phyloP scores from a whole-genome alignment of 768 basidiomycete genomes.

The Amanita muscaria region DNA sequence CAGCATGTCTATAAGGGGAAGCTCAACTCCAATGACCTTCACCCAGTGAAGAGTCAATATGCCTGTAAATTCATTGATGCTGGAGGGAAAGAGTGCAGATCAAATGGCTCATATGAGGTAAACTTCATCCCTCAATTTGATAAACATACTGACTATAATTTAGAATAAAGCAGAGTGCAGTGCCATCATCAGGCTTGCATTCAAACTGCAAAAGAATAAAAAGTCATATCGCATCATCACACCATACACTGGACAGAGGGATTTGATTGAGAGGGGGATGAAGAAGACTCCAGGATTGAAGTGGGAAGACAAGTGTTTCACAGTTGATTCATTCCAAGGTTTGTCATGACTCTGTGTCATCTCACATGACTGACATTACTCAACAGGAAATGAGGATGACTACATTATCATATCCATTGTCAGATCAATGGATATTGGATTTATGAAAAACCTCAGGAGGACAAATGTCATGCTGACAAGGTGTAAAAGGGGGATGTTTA shows the following conservation, averaged over 20 bases:
- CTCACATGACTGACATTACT: not conserved
- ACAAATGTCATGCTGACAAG: conserved; percentile 87
- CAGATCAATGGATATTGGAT: conserved; percentile 51
- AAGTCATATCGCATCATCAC: conserved; percentile 62
- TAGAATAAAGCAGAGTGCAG: conserved; percentile 57
- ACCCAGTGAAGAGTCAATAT: conserved; percentile 34
- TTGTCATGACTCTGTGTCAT: not conserved
- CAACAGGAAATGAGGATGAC: conserved; percentile 74
- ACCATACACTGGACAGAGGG: conserved; percentile 73
- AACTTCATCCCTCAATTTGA: conserved; percentile 9
- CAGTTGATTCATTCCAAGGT: conserved; percentile 87
- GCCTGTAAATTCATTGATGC: conserved; percentile 67
- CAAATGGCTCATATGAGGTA: conserved; percentile 28
- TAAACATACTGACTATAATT: conserved; percentile 2
- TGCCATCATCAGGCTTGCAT: conserved; percentile 48
- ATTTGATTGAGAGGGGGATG: conserved; percentile 48
- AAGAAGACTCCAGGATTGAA: conserved; percentile 35
- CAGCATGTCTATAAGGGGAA: conserved; percentile 50
- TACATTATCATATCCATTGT: conserved; percentile 69
- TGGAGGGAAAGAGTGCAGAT: conserved; percentile 26
- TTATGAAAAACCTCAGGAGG: conserved; percentile 53
- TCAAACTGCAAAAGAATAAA: conserved; percentile 39
- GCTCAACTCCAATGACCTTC: conserved; percentile 45
- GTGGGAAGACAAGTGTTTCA: conserved; percentile 71
- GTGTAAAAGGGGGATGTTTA: conserved; percentile 72